Evolutionary conservation across 1,284 basidiomycete genomes (phyloP), one percentile per base, ranked within the genome.

Genomic region (Waitea zeae): DNA sequence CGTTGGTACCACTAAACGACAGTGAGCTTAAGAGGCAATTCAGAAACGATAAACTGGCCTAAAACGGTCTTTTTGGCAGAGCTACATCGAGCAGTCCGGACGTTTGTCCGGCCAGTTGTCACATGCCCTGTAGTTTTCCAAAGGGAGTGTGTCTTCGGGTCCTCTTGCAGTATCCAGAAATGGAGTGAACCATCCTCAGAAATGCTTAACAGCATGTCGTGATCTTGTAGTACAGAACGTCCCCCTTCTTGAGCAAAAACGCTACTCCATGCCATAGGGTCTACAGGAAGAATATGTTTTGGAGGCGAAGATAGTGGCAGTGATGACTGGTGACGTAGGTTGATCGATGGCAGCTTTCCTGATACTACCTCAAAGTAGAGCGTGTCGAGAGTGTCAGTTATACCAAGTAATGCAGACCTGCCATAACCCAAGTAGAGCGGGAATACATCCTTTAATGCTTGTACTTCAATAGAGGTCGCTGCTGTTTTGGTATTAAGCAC

Each of bases 31-130:
- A 38, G 30, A 12, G 33, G 20, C 17, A 15, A 34, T 36, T 24
- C 20, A 26, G 29, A 31, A 30, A 42, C 13, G 20, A 31, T 17
- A 14, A 22, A 50, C 64, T 32, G 45, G 75, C 79, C 70, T 40
- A 89, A 56, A 4, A 75, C 86, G 4, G 87, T 83, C 56, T 90
- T 92, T 57, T 88, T 89, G 13, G 79, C 72, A 12, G 86, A 87
- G 50, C 87, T 90, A 50, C 87, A 90, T 17, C 75, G 61, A 14
- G 79, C 86, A 46, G 69, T 71, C 32, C 58, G 61, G 35, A 88
- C 70, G 2, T 63, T 62, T 27, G 49, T 64, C 39, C 73, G 64
- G 0, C 70, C 71, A 3, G 88, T 92, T 38, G 63, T 65, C 3
- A 92, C 83, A 34, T 58, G 60, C 1, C 87, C 76, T 0, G 81